Evolutionary conservation across 176 grass and related monocot genomes (phyloP).

Genomic region (Rhipidocladum racemiflorum): DNA sequence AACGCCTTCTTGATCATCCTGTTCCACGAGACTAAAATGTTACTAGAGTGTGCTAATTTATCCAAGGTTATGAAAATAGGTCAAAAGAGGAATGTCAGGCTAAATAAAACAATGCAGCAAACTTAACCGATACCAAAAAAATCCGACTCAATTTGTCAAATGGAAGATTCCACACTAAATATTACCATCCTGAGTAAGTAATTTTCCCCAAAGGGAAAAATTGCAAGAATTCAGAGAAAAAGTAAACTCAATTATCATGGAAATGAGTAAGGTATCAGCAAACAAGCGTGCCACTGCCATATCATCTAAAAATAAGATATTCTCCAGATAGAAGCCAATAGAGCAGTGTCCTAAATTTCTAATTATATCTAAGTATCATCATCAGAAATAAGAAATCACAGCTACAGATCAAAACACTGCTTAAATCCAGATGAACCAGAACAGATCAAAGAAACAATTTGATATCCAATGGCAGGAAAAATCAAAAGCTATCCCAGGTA

Average conservation of each 20-base stretch:
- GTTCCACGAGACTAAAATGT: constrained; percentile 20
- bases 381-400: background rate
- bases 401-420: background rate
- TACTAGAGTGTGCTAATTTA: background rate
- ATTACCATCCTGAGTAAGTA: background rate
- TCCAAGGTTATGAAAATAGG: background rate
- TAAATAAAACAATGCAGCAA: background rate
- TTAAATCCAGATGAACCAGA: background rate
- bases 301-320: background rate
- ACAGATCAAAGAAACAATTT: background rate
- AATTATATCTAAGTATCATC: background rate
- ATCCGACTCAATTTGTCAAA: background rate
- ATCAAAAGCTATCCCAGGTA: background rate
- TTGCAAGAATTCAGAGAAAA: background rate
- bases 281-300: background rate
- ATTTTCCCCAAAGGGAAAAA: background rate
- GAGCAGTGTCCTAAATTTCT: background rate
- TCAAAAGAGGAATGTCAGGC: background rate
- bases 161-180: background rate
- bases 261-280: background rate
- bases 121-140: background rate
- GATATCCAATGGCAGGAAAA: background rate
- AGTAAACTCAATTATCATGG: background rate
- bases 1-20: constrained; percentile 97
- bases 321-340: background rate